Evolutionary conservation across 2,329 filamentous ascomycete species (phyloP), one percentile per base, ranked within the genome.

Genomic region (Meredithiella fracta): DNA sequence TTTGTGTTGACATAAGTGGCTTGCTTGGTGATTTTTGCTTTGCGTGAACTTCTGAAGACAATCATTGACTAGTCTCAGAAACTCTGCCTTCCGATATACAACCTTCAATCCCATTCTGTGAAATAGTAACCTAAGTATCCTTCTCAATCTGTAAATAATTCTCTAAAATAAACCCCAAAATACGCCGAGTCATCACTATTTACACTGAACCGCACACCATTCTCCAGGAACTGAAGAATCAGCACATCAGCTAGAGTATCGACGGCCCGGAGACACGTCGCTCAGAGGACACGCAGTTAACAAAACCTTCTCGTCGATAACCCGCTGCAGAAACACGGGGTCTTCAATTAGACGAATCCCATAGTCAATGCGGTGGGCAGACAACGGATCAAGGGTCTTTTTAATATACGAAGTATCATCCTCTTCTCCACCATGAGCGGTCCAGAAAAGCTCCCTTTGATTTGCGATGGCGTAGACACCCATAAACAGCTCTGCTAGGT

Each of bases 101-200:
- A 23, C 80, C 82, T 59, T 77, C 70, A 9, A 88, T 79, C 20
- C 77, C 73, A 38, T 77, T 77, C 60, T 72, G 71, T 9, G 76
- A 79, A 62, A 90, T 82, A 4, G 64, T 67, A 60, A 70, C 73
- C 86, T 85, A 89, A 65, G 87, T 87, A 0, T 81, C 79, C 44
- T 86, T 80, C 66, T 90, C 84, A 29, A 90, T 82, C 1, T 81
- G 82, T 62, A 79, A 83, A 58, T 64, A 89, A 61, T 88, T 88
- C 62, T 85, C 82, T 53, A 85, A 69, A 54, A 89, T 78, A 66
- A 87, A 88, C 0, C 79, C 83, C 83, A 68, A 90, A 89, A 64
- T 86, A 86, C 9, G 81, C 82, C 58, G 83, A 83, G 64, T 86
- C 82, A 63, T 87, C 83, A 61, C 79, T 83, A 67, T 87, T 87